Percentiles rank a stretch among this genome's conserved stretches.
Conservation (phyloP, 2,329 filamentous ascomycete species). For the Epichloe festucae region DNA sequence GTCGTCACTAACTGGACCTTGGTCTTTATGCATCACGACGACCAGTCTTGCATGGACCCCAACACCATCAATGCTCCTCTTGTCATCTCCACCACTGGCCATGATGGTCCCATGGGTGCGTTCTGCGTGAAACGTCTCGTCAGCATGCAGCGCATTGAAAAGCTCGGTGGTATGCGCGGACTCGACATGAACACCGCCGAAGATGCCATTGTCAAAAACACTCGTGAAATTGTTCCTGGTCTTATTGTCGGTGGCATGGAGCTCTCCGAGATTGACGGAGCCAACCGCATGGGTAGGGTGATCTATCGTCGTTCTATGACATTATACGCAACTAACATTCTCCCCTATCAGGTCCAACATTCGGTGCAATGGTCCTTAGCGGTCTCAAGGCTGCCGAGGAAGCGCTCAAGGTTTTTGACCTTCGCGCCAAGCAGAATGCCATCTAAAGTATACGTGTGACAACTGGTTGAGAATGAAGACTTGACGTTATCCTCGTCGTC, state of each 20-base stretch:
- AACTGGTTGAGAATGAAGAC: background rate
- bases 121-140: conserved; percentile 87
- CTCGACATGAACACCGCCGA: conserved; percentile 87
- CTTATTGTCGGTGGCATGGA: conserved; percentile 95
- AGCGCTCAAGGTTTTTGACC: conserved; percentile 63
- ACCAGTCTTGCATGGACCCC: conserved; percentile 92
- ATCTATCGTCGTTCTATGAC: background rate
- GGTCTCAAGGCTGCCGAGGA: conserved; percentile 90
- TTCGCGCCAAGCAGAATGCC: conserved; percentile 66
- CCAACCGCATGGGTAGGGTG: conserved; percentile 67
- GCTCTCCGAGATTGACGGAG: conserved; percentile 77
- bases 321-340: background rate
- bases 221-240: conserved; percentile 75
- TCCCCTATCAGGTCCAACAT: conserved; percentile 46
- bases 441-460: conserved; percentile 13
- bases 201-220: conserved; percentile 87
- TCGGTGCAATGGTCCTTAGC: conserved; percentile 77
- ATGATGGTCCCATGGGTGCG: conserved; percentile 82
- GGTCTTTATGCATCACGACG: conserved; percentile 74
- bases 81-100: conserved; percentile 79
- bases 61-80: conserved; percentile 92
- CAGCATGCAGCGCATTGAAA: conserved; percentile 70
- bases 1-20: conserved; percentile 96
- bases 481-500: background rate
- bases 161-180: conserved; percentile 83